Conservation (phyloP, 73 alveolate species). For the Paramecium bursaria region DNA sequence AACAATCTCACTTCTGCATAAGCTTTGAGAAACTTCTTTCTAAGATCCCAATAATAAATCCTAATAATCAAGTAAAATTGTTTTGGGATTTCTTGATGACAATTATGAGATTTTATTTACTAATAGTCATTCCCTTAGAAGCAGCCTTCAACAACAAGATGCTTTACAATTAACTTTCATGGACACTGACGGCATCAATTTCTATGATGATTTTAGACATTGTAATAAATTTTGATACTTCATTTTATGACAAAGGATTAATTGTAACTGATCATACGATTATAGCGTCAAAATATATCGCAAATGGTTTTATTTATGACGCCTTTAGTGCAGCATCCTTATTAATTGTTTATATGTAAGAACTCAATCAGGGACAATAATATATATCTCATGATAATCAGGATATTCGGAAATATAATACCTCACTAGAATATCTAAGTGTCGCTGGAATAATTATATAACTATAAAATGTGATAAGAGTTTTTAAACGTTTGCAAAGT, state of each 20-base stretch:
- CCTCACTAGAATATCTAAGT: not conserved
- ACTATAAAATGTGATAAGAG: slow-evolving; percentile 37
- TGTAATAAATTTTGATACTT: slow-evolving; percentile 5
- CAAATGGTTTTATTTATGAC: slow-evolving; percentile 46
- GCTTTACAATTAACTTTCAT: slow-evolving; percentile 17
- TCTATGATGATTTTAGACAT: slow-evolving; percentile 21
- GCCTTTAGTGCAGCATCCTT: slow-evolving; percentile 12
- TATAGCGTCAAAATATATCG: slow-evolving; percentile 6
- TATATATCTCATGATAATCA: not conserved
- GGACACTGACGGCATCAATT: not conserved
- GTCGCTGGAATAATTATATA: slow-evolving; percentile 21
- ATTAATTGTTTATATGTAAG: slow-evolving; percentile 13
- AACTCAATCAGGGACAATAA: not conserved
- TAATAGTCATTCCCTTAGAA: slow-evolving; percentile 30
- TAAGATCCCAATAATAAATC: slow-evolving; percentile 33
- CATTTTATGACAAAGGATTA: slow-evolving; percentile 53
- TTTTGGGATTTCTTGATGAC: slow-evolving; percentile 42
- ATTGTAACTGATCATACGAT: not conserved
- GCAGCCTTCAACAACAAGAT: slow-evolving; percentile 28
- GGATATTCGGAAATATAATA: not conserved
- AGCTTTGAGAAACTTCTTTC: not conserved
- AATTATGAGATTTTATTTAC: slow-evolving; percentile 15
- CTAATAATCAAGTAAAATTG: slow-evolving; percentile 25
- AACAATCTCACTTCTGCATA: not conserved
- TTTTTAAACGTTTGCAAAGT: slow-evolving; percentile 19